Evolutionary conservation across 768 basidiomycete genomes (phyloP).

Genomic region (Lactarius hengduanensis): DNA sequence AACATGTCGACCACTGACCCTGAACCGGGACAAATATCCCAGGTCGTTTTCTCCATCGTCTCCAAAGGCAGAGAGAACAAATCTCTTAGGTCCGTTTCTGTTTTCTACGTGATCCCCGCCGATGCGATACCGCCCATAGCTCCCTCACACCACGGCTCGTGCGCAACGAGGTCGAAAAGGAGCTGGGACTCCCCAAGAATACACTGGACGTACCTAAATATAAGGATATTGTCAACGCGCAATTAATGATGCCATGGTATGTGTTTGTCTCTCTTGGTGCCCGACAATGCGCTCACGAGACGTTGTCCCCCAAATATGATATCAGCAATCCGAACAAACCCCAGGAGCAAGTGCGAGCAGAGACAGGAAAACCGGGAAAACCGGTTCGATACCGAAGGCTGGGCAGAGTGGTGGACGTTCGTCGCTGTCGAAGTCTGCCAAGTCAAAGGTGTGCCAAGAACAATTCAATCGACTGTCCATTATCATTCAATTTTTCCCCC

Average conservation of each 20-base stretch:
- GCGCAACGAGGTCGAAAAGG: slow-evolving; percentile 14
- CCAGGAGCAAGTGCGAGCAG: not conserved
- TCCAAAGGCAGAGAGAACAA: slow-evolving; percentile 8
- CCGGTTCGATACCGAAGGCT: not conserved
- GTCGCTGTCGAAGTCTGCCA: slow-evolving; percentile 10
- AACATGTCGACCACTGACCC: not conserved
- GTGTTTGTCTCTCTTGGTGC: not conserved
- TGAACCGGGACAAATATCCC: slow-evolving; percentile 8
- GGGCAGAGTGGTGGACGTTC: slow-evolving; percentile 2
- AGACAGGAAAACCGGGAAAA: not conserved
- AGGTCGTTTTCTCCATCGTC: slow-evolving; percentile 14
- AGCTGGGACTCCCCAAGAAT: slow-evolving; percentile 9
- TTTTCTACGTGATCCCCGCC: not conserved
- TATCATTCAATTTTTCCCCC: not conserved
- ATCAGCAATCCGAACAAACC: slow-evolving; percentile 1
- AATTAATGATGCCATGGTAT: slow-evolving; percentile 22
- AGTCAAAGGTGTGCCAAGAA: slow-evolving; percentile 19
- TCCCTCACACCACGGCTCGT: slow-evolving; percentile 24
- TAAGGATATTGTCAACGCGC: slow-evolving; percentile 15
- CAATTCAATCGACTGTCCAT: not conserved
- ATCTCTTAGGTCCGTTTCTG: slow-evolving; percentile 5
- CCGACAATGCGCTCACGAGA: not conserved
- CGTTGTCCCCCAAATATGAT: not conserved
- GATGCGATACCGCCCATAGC: not conserved
- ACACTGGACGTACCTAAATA: slow-evolving; percentile 6